A percentile compares a stretch with the other conserved stretches of the same genome.
These are phyloP conservation scores for Populus nigra DNA, from an alignment of 345 rosid species.

Conservation along the genomic window DNA sequence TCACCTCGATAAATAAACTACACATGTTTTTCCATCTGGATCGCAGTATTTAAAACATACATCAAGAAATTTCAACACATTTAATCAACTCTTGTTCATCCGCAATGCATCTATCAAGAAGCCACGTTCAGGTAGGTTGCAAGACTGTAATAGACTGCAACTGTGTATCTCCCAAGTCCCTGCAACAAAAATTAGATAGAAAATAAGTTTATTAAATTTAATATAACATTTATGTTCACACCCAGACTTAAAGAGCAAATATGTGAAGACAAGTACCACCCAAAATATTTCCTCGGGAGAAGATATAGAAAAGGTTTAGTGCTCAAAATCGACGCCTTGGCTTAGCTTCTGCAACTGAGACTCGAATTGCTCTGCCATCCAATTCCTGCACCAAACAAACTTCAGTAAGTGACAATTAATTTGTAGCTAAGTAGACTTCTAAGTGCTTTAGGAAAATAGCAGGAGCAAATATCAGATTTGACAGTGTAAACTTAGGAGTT, in stretches of 20 bases:
- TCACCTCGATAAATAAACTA: conserved; percentile 16
- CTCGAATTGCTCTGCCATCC: conserved; percentile 86
- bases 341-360: conserved; percentile 75
- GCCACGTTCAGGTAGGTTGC: not conserved
- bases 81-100: conserved; percentile 9
- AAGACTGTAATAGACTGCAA: conserved; percentile 6
- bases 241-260: not conserved
- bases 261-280: conserved; percentile 18
- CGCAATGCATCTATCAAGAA: not conserved
- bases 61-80: conserved; percentile 2
- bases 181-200: conserved; percentile 8
- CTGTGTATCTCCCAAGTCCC: conserved; percentile 15
- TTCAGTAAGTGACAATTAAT: not conserved
- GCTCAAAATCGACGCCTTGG: conserved; percentile 76
- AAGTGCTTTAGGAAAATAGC: not conserved
- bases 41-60: conserved; percentile 17
- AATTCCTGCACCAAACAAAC: conserved; percentile 54
- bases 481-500: not conserved
- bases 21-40: conserved; percentile 17
- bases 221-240: not conserved
- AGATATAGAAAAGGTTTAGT: not conserved
- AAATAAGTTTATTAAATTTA: not conserved
- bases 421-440: not conserved
- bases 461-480: not conserved
- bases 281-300: conserved; percentile 13